A percentile compares a stretch with the other conserved stretches of the same genome.
These are phyloP conservation scores for Phascolomyces articulosus DNA, from an alignment of 371 early-diverging fungal species.

Conservation along the genomic window DNA sequence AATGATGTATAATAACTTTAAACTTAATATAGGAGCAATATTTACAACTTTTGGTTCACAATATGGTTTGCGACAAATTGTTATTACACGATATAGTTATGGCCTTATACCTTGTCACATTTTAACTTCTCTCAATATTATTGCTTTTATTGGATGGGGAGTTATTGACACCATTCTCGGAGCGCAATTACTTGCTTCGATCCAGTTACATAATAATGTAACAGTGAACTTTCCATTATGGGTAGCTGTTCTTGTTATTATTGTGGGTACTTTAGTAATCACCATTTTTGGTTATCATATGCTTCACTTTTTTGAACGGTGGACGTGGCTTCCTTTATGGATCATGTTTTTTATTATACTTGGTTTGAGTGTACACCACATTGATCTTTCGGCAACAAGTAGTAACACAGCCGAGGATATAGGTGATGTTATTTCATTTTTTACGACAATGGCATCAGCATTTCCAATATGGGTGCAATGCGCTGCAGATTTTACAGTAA, in stretches of 20 bases:
- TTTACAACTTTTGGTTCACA: slow-evolving; percentile 17
- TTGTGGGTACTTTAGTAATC: slow-evolving; percentile 19
- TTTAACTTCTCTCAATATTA: slow-evolving; percentile 4
- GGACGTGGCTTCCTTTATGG: slow-evolving; percentile 30
- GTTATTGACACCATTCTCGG: slow-evolving; percentile 1
- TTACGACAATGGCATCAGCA: slow-evolving; percentile 30
- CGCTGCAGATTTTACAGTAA: slow-evolving; percentile 36
- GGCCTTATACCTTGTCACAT: slow-evolving; percentile 6
- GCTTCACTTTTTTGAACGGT: slow-evolving; percentile 34
- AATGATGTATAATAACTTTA: too few relatives aligned
- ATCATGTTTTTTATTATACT: slow-evolving; percentile 31
- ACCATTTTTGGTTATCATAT: slow-evolving; percentile 32
- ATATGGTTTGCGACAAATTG: slow-evolving; percentile 18
- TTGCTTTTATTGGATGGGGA: slow-evolving; percentile 10
- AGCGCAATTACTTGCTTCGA: slow-evolving; percentile 1
- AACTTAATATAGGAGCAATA: slow-evolving; percentile 12
- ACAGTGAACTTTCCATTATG: neutral
- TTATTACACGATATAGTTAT: slow-evolving; percentile 17
- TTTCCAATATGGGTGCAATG: slow-evolving; percentile 29
- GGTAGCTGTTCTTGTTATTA: slow-evolving; percentile 6
- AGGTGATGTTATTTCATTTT: slow-evolving; percentile 7
- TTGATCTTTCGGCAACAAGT: neutral
- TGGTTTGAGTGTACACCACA: slow-evolving; percentile 12
- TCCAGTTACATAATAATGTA: neutral
- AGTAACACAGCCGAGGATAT: neutral